A percentile compares a stretch with the other conserved stretches of the same genome.
Evolutionary conservation across 2,329 filamentous ascomycete species (phyloP).

Genomic region (Graphilbum fragrans): DNA sequence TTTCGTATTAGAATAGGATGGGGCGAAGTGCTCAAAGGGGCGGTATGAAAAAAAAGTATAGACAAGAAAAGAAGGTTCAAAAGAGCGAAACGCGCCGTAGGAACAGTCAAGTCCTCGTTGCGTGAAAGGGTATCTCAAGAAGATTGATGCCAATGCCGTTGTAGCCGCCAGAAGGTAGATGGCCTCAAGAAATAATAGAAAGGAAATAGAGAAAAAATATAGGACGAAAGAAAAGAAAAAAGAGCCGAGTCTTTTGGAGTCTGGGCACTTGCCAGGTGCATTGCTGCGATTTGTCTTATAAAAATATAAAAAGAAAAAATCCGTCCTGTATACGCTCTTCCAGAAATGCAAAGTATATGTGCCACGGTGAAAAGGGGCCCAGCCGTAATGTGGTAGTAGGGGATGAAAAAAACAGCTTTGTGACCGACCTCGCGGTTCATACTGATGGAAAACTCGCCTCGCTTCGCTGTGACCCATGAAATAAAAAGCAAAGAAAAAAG

Average conservation of each 20-base stretch:
- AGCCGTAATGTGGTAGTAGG: slow-evolving; percentile 38
- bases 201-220: slow-evolving; percentile 17
- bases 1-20: slow-evolving; percentile 1
- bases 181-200: slow-evolving; percentile 15
- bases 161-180: slow-evolving; percentile 14
- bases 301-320: slow-evolving; percentile 21
- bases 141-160: slow-evolving; percentile 11
- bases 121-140: slow-evolving; percentile 10
- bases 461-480: slow-evolving; percentile 19
- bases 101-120: slow-evolving; percentile 1
- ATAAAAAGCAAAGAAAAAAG: slow-evolving; percentile 19
- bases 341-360: slow-evolving; percentile 42
- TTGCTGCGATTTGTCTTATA: slow-evolving; percentile 12
- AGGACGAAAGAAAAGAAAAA: slow-evolving; percentile 13
- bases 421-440: slow-evolving; percentile 38
- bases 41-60: slow-evolving; percentile 8
- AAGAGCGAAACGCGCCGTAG: slow-evolving; percentile 4
- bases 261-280: slow-evolving; percentile 9
- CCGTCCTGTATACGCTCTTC: slow-evolving; percentile 36
- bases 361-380: slow-evolving; percentile 35
- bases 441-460: slow-evolving; percentile 15
- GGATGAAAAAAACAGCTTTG: slow-evolving; percentile 14
- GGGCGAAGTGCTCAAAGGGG: not conserved
- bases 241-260: slow-evolving; percentile 6
- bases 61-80: slow-evolving; percentile 8